Percentiles rank a stretch among this genome's conserved stretches.
These are phyloP conservation scores for Papiliotrema fonsecae DNA, from an alignment of 1,284 basidiomycete genomes.

Conservation along the genomic window DNA sequence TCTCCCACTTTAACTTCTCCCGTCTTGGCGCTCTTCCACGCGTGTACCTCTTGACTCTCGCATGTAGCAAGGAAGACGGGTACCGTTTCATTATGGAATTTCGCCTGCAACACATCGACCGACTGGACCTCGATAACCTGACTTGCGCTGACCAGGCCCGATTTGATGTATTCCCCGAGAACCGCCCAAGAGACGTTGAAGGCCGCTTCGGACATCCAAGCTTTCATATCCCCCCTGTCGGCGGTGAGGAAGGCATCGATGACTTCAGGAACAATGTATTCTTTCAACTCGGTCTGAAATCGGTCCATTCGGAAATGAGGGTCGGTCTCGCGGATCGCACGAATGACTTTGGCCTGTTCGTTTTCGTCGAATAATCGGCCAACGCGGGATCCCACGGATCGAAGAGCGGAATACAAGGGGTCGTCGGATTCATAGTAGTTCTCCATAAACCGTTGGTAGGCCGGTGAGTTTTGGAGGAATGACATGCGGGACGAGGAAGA, in stretches of 20 bases:
- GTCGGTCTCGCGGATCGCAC: slow-evolving; percentile 80
- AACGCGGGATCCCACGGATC: slow-evolving; percentile 77
- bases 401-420: slow-evolving; percentile 73
- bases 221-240: slow-evolving; percentile 75
- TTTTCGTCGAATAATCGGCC: slow-evolving; percentile 92
- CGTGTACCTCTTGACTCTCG: slow-evolving; percentile 85
- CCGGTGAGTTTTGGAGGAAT: slow-evolving; percentile 58
- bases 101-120: slow-evolving; percentile 66
- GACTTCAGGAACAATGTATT: slow-evolving; percentile 96
- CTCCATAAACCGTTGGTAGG: slow-evolving; percentile 55
- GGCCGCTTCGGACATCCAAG: slow-evolving; percentile 95
- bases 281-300: slow-evolving; percentile 85
- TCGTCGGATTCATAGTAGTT: slow-evolving; percentile 92
- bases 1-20: slow-evolving; percentile 79
- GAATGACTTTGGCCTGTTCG: slow-evolving; percentile 89
- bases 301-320: slow-evolving; percentile 78
- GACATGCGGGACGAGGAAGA: slow-evolving; percentile 50
- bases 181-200: slow-evolving; percentile 97
- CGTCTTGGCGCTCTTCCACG: slow-evolving; percentile 86
- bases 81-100: slow-evolving; percentile 79
- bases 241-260: slow-evolving; percentile 92
- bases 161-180: slow-evolving; percentile 87
- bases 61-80: slow-evolving; percentile 94
- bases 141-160: slow-evolving; percentile 83
- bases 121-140: slow-evolving; percentile 91